These are phyloP conservation scores for Sistotremastrum suecicum DNA, from an alignment of 768 basidiomycete genomes.

Conservation along the genomic window DNA sequence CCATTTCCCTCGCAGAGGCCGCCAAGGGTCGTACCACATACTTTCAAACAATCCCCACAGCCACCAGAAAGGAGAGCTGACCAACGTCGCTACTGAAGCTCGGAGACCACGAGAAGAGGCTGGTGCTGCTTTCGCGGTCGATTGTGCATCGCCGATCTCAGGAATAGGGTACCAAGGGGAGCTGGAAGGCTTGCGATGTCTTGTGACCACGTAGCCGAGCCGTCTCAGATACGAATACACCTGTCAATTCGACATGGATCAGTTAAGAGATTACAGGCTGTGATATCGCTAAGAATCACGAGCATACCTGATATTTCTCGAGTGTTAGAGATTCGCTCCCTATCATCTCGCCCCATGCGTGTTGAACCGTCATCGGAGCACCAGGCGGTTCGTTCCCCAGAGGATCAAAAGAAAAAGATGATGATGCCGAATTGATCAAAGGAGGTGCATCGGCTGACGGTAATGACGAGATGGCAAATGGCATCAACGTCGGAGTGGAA, in stretches of 20 bases:
- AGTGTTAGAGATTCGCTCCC: constrained; percentile 62
- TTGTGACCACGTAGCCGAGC: constrained; percentile 77
- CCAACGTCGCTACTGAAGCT: constrained; percentile 12
- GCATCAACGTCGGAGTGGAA: too few species aligned
- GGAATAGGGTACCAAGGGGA: too few species aligned
- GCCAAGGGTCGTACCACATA: constrained; percentile 45
- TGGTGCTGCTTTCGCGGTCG: too few species aligned
- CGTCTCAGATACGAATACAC: constrained; percentile 88
- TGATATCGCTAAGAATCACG: neutral
- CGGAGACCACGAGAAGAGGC: too few species aligned
- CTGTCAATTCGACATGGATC: constrained; percentile 23
- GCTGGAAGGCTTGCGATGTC: constrained; percentile 15
- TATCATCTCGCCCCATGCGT: constrained; percentile 78
- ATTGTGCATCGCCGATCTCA: too few species aligned
- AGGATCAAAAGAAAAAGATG: constrained; percentile 23
- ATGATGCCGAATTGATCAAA: constrained; percentile 8
- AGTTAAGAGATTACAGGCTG: neutral
- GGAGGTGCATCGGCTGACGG: constrained; percentile 9
- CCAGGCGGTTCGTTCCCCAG: constrained; percentile 28
- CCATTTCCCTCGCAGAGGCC: constrained; percentile 38
- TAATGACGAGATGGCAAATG: constrained; percentile 4
- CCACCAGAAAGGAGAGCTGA: constrained; percentile 19
- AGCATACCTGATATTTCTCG: constrained; percentile 75
- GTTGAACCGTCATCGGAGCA: constrained; percentile 80
- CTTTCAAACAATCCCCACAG: constrained; percentile 14